Evolutionary conservation across 805 yeast species (phyloP).

Genomic region (Ogataea naganishii): DNA sequence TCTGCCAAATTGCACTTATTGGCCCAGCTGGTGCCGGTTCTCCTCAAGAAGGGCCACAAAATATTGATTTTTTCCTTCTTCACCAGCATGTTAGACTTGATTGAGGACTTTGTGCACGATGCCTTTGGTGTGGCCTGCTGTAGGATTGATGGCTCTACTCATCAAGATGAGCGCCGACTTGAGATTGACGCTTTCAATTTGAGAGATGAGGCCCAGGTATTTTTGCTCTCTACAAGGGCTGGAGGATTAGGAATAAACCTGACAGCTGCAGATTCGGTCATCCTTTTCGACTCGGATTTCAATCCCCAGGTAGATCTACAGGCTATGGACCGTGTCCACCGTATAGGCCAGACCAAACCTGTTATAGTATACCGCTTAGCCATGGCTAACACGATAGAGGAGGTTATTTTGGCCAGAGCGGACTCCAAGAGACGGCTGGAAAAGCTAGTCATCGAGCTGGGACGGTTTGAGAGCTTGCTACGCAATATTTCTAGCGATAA

Average conservation of each 20-base stretch:
- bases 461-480: slow-evolving; percentile 38
- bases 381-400: slow-evolving; percentile 74
- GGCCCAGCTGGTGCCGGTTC: slow-evolving; percentile 47
- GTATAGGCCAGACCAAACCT: slow-evolving; percentile 86
- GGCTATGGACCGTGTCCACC: slow-evolving; percentile 91
- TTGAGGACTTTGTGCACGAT: slow-evolving; percentile 62
- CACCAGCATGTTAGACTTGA: slow-evolving; percentile 68
- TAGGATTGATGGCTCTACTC: slow-evolving; percentile 70
- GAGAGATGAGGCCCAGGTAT: slow-evolving; percentile 33
- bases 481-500: slow-evolving; percentile 4
- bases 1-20: slow-evolving; percentile 71
- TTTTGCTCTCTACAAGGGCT: slow-evolving; percentile 81
- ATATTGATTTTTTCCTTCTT: slow-evolving; percentile 84
- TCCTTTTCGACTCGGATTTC: slow-evolving; percentile 91
- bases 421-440: slow-evolving; percentile 75
- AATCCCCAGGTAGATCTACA: slow-evolving; percentile 95
- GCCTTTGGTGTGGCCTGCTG: slow-evolving; percentile 36
- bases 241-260: slow-evolving; percentile 92
- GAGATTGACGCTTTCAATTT: slow-evolving; percentile 47
- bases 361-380: slow-evolving; percentile 76
- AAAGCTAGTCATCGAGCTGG: slow-evolving; percentile 62
- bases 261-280: slow-evolving; percentile 81
- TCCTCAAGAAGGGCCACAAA: slow-evolving; percentile 47
- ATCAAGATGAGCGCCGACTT: slow-evolving; percentile 55
- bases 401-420: slow-evolving; percentile 68